phyloP scores from a whole-genome alignment of 176 grass and related monocot genomes.

The Cymbopogon citratus region DNA sequence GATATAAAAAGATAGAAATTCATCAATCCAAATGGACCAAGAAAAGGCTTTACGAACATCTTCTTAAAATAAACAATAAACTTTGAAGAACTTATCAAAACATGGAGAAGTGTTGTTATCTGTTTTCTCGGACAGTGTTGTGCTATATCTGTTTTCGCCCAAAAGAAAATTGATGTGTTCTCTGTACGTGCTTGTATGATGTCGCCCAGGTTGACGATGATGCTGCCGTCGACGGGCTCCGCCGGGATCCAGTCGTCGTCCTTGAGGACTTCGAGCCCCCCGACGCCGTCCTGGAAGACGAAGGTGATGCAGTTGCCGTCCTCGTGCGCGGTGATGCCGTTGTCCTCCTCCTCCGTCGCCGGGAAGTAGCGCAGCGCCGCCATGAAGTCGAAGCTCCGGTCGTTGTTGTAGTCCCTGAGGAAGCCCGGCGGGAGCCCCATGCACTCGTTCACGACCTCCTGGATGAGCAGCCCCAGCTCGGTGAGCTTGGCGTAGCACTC shows the following conservation, averaged over 20 bases:
- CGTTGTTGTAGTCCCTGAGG: slow-evolving; percentile 38
- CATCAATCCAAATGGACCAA: too few species aligned
- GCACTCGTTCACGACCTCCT: slow-evolving; percentile 56
- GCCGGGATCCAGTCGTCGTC: slow-evolving; percentile 32
- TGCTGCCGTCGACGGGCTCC: slow-evolving; percentile 29
- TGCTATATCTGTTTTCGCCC: too few species aligned
- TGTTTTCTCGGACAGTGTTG: too few species aligned
- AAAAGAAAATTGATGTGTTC: neutral
- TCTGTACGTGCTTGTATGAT: slow-evolving; percentile 3
- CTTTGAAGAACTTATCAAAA: too few species aligned
- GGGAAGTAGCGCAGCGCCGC: slow-evolving; percentile 41
- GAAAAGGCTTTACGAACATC: too few species aligned
- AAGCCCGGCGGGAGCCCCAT: slow-evolving; percentile 52
- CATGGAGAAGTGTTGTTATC: too few species aligned
- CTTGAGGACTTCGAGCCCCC: slow-evolving; percentile 36
- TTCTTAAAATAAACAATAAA: too few species aligned
- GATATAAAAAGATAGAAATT: too few species aligned
- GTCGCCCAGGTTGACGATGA: slow-evolving; percentile 38
- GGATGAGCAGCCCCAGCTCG: slow-evolving; percentile 33
- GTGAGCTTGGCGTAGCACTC: slow-evolving; percentile 36
- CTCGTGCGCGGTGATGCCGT: slow-evolving; percentile 29
- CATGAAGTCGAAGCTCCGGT: slow-evolving; percentile 48
- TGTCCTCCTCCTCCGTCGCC: slow-evolving; percentile 28
- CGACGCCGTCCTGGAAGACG: slow-evolving; percentile 40
- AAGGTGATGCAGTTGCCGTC: slow-evolving; percentile 41